A percentile compares a stretch with the other conserved stretches of the same genome.
Conservation (phyloP, 2,329 filamentous ascomycete genomes). For the Monosporascus sp. region DNA sequence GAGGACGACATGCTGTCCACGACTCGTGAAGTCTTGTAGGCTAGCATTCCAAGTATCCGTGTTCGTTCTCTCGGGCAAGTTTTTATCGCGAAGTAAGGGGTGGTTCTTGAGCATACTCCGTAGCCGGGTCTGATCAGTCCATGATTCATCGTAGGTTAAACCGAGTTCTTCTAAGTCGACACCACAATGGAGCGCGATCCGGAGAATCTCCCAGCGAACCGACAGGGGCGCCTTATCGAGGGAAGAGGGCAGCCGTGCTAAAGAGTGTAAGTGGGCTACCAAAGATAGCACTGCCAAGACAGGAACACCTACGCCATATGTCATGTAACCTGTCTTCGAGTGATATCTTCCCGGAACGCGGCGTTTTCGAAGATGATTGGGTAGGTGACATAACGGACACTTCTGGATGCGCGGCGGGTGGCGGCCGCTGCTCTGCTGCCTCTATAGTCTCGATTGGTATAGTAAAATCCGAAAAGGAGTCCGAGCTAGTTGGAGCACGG, state of each 20-base stretch:
- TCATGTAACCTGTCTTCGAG: slow-evolving; percentile 16
- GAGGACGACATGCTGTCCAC: slow-evolving; percentile 37
- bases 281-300: background rate
- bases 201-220: slow-evolving; percentile 48
- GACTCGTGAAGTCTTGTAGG: slow-evolving; percentile 29
- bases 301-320: slow-evolving; percentile 24
- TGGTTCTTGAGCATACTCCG: slow-evolving; percentile 36
- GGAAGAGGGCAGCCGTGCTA: slow-evolving; percentile 31
- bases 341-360: background rate
- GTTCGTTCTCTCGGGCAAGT: slow-evolving; percentile 43
- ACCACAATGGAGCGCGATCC: slow-evolving; percentile 41
- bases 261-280: background rate
- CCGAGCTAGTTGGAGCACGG: background rate
- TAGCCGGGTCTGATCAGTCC: slow-evolving; percentile 40
- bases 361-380: background rate
- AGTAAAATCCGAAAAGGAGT: background rate
- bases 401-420: background rate
- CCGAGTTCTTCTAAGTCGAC: slow-evolving; percentile 33
- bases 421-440: background rate
- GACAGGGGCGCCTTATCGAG: slow-evolving; percentile 42
- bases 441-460: background rate
- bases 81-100: slow-evolving; percentile 36
- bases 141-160: slow-evolving; percentile 33
- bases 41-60: slow-evolving; percentile 42
- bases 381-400: background rate